phyloP scores from a whole-genome alignment of 352 stramenopile species.

The Globisporangium carolinianum region DNA sequence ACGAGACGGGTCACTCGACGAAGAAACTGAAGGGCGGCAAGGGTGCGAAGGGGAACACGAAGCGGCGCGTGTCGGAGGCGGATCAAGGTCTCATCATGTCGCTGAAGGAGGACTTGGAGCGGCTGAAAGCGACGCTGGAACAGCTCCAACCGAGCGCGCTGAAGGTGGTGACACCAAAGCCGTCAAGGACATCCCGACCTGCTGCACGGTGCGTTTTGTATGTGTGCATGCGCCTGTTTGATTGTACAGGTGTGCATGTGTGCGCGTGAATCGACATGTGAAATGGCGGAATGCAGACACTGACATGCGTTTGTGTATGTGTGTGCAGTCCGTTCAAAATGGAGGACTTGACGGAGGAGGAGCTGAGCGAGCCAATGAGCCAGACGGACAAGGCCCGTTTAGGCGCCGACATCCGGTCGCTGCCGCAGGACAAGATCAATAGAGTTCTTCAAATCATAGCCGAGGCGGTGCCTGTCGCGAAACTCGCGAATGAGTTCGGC shows the following conservation, averaged over 20 bases:
- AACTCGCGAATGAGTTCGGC: constrained; percentile 76
- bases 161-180: constrained; percentile 33
- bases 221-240: background rate
- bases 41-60: constrained; percentile 71
- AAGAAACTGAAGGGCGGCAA: constrained; percentile 76
- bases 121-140: constrained; percentile 81
- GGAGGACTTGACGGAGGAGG: constrained; percentile 84
- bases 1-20: constrained; percentile 35
- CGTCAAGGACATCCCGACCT: constrained; percentile 40
- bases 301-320: constrained; percentile 9
- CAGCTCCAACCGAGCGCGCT: constrained; percentile 57
- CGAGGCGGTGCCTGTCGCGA: constrained; percentile 78
- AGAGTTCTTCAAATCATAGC: constrained; percentile 86
- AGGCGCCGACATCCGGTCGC: constrained; percentile 70
- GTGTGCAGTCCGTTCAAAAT: constrained; percentile 74
- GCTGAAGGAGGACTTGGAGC: constrained; percentile 84
- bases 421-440: constrained; percentile 86
- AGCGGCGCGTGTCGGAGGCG: constrained; percentile 40
- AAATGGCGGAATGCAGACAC: no score
- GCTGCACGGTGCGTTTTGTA: constrained; percentile 40
- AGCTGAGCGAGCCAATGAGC: constrained; percentile 83
- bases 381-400: constrained; percentile 78
- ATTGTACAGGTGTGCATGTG: background rate
- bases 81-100: constrained; percentile 81
- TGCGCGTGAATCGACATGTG: no score